Conservation (phyloP, 768 basidiomycete species). For the Cantharellus cinnabarinus region DNA sequence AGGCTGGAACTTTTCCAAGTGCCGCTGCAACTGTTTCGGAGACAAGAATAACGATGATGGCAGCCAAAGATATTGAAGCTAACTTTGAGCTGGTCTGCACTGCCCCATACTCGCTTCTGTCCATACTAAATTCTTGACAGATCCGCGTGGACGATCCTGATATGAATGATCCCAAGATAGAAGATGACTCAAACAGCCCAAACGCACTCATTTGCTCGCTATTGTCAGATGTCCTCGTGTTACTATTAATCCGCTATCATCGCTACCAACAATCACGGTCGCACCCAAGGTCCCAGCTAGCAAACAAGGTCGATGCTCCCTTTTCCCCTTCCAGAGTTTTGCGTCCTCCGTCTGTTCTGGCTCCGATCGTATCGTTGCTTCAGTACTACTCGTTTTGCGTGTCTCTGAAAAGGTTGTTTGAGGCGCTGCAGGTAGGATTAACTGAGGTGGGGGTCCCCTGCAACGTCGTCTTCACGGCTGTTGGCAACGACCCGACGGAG, state of each 20-base stretch:
- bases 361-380: conserved; percentile 55
- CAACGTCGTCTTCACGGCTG: conserved; percentile 23
- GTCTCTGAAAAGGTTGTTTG: conserved; percentile 37
- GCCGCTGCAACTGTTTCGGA: conserved; percentile 64
- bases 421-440: conserved; percentile 39
- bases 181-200: neutral
- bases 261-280: neutral
- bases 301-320: neutral
- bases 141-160: neutral
- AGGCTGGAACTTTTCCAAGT: conserved; percentile 57
- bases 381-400: conserved; percentile 62
- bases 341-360: conserved; percentile 29
- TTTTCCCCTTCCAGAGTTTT: neutral
- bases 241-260: conserved; percentile 7
- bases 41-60: conserved; percentile 52
- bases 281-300: neutral
- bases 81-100: conserved; percentile 48
- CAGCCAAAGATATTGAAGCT: conserved; percentile 48
- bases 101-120: no score
- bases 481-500: conserved; percentile 6
- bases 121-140: no score
- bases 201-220: conserved; percentile 5
- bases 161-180: neutral
- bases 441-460: conserved; percentile 43
- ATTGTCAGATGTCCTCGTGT: neutral